Conservation (phyloP, 163 green algal species). For the Scenedesmus sp. region DNA sequence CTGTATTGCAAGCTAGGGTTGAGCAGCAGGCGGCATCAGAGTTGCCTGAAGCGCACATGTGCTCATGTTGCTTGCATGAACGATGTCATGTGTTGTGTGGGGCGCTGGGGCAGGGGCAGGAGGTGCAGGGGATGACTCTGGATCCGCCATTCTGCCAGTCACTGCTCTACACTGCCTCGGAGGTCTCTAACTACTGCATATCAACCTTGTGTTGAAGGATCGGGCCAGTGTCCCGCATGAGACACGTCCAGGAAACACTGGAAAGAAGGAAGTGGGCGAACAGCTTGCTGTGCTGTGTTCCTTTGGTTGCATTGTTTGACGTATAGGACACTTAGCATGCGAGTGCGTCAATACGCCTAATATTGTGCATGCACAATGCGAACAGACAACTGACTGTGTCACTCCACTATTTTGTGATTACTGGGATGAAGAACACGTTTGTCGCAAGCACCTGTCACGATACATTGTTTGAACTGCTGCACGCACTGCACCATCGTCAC, state of each 20-base stretch:
- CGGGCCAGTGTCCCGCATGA: neutral
- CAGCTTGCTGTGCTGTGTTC: neutral
- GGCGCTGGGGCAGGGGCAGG: slow-evolving; percentile 4
- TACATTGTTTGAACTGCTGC: neutral
- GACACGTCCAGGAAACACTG: neutral
- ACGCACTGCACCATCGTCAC: neutral
- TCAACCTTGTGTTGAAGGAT: neutral
- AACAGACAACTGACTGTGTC: slow-evolving; percentile 13
- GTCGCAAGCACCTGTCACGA: neutral
- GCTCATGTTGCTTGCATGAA: slow-evolving; percentile 32
- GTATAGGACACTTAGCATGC: neutral
- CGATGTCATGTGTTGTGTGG: slow-evolving; percentile 33
- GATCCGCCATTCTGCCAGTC: neutral
- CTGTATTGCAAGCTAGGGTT: neutral
- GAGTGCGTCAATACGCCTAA: neutral
- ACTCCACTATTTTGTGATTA: neutral
- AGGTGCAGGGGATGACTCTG: slow-evolving; percentile 11
- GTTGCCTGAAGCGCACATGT: slow-evolving; percentile 12
- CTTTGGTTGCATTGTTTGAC: neutral
- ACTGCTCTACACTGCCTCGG: neutral
- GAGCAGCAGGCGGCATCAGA: neutral
- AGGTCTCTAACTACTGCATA: neutral
- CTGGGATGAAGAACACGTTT: neutral
- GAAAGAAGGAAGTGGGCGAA: neutral
- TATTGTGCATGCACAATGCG: neutral